Conservation (phyloP, 2,329 filamentous ascomycete species). For the Pseudocercospora crystallina region DNA sequence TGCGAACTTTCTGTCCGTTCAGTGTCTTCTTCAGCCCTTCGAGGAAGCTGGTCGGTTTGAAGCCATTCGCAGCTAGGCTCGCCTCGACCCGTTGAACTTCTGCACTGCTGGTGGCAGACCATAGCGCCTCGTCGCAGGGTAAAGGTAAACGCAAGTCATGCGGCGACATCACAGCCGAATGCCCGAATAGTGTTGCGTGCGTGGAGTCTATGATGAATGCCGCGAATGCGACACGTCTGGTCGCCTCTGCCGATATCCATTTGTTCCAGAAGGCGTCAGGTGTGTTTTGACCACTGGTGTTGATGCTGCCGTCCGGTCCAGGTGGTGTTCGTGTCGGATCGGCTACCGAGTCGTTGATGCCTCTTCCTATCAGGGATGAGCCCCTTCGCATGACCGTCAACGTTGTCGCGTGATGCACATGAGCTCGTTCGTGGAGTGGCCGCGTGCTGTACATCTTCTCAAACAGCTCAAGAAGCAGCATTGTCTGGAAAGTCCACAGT, state of each 20-base stretch:
- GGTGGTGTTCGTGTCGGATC: constrained; percentile 48
- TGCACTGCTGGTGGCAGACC: constrained; percentile 83
- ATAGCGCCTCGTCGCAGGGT: constrained; percentile 88
- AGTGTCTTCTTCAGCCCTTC: constrained; percentile 88
- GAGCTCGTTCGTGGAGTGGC: constrained; percentile 86
- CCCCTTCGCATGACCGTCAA: constrained; percentile 93
- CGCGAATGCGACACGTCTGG: constrained; percentile 82
- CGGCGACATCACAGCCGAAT: constrained; percentile 94
- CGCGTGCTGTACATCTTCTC: constrained; percentile 98
- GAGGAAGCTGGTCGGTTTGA: constrained; percentile 82
- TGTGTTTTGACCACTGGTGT: constrained; percentile 56
- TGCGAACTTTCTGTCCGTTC: constrained; percentile 79
- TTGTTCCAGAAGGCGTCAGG: constrained; percentile 91
- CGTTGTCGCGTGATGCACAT: constrained; percentile 95
- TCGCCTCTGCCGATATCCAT: constrained; percentile 94
- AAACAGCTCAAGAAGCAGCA: constrained; percentile 85
- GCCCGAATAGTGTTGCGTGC: constrained; percentile 96
- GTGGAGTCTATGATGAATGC: constrained; percentile 95
- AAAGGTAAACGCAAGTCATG: constrained; percentile 90
- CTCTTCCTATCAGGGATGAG: constrained; percentile 83
- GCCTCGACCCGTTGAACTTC: constrained; percentile 84
- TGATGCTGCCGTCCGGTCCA: constrained; percentile 51
- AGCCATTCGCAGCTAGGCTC: constrained; percentile 74
- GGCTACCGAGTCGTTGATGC: constrained; percentile 73
- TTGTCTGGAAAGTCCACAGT: constrained; percentile 90